Percentiles rank a stretch among this genome's conserved stretches.
Evolutionary conservation across 208 protist species (phyloP).

Genomic region (Crithidia expoeki): DNA sequence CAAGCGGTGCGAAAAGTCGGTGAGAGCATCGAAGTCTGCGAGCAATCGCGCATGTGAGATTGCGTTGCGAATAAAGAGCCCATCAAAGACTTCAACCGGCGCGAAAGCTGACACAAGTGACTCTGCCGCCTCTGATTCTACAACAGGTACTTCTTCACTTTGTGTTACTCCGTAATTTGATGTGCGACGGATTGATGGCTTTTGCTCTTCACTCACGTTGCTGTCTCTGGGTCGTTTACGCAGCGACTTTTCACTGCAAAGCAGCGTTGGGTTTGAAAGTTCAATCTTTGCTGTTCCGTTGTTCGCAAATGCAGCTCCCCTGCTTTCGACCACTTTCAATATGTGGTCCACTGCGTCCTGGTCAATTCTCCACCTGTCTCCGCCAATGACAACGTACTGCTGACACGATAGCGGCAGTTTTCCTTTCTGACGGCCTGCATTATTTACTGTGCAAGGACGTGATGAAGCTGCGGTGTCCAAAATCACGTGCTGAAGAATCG

Average conservation of each 20-base stretch:
- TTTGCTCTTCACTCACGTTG: neutral
- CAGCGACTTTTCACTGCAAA: too few species aligned
- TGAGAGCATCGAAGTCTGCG: conserved; percentile 52
- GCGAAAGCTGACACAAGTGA: neutral
- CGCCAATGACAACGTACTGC: conserved; percentile 37
- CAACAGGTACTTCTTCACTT: too few species aligned
- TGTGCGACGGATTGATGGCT: neutral
- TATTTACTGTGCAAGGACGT: too few species aligned
- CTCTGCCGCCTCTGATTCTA: neutral
- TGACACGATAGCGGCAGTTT: conserved; percentile 28
- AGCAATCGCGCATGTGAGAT: conserved; percentile 65
- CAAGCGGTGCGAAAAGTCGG: conserved; percentile 50
- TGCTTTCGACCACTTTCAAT: neutral
- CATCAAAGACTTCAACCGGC: conserved; percentile 11
- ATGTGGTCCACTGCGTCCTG: conserved; percentile 6
- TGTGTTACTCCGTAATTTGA: neutral
- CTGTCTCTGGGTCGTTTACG: conserved; percentile 14
- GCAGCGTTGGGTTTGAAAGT: neutral
- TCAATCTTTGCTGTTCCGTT: conserved; percentile 25
- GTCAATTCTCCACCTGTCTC: conserved; percentile 20
- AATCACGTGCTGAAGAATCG: conserved; percentile 29
- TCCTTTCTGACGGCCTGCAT: neutral
- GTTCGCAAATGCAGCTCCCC: conserved; percentile 10
- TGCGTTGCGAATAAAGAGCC: conserved; percentile 55
- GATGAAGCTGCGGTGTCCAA: neutral